Evolutionary conservation across 441 rosid genomes (phyloP).

Genomic region (Pelargonium citronellum): DNA sequence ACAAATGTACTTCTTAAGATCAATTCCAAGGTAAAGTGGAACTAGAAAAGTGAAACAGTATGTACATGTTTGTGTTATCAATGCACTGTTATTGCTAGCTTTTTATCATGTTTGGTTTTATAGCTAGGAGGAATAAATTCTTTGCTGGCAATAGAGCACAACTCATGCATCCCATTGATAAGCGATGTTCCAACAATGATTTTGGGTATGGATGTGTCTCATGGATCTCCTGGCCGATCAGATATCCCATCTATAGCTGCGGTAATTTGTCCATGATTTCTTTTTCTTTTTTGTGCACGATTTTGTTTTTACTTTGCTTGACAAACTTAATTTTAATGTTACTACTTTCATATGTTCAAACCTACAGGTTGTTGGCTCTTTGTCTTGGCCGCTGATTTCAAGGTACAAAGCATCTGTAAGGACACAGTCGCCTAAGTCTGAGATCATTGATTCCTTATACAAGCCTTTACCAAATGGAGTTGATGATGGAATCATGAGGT

Average conservation of each 20-base stretch:
- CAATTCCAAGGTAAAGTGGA: conserved; percentile 59
- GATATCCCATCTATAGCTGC: conserved; percentile 81
- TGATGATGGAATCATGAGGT: conserved; percentile 88
- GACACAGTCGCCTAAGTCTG: conserved; percentile 72
- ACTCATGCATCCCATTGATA: conserved; percentile 47
- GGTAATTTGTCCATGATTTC: conserved; percentile 34
- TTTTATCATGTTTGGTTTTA: conserved; percentile 18
- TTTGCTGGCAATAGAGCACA: conserved; percentile 58
- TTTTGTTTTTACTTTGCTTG: not conserved
- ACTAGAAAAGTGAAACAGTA: conserved; percentile 14
- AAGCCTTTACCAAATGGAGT: conserved; percentile 52
- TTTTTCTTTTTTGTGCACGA: not conserved
- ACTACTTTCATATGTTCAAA: conserved; percentile 15
- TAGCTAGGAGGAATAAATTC: conserved; percentile 97
- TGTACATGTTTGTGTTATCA: conserved; percentile 11
- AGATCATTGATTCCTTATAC: conserved; percentile 82
- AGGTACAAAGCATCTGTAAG: conserved; percentile 90
- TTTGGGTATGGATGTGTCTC: conserved; percentile 98
- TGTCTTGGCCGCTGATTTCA: conserved; percentile 75
- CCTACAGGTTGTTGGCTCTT: conserved; percentile 88
- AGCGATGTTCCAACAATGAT: conserved; percentile 70
- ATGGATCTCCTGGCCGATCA: conserved; percentile 78
- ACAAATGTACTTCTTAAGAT: conserved; percentile 89
- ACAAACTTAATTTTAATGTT: conserved; percentile 4
- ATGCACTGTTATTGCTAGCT: conserved; percentile 9